Evolutionary conservation across 202 grass and related monocot species (phyloP).

Genomic region (Panicum virgatum): DNA sequence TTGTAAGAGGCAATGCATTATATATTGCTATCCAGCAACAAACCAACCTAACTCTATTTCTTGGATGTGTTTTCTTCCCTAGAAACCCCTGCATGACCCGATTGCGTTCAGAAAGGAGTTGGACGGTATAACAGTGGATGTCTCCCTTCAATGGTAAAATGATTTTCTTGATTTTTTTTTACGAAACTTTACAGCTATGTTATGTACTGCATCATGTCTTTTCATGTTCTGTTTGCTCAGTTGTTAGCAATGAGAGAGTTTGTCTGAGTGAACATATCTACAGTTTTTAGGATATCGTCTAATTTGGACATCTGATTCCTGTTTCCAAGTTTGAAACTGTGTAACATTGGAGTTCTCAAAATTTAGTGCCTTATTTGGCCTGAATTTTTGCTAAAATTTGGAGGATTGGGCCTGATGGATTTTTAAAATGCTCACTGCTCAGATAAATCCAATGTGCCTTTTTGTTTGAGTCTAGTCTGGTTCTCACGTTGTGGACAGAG

Average conservation of each 20-base stretch:
- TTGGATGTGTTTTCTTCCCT: conserved; percentile 33
- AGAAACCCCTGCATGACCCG: conserved; percentile 86
- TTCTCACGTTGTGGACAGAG: background rate
- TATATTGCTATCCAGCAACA: conserved; percentile 20
- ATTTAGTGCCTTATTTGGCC: background rate
- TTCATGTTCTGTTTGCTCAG: background rate
- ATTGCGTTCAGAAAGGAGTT: conserved; percentile 76
- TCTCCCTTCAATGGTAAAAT: conserved; percentile 95
- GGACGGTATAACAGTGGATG: conserved; percentile 85
- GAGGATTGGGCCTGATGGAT: background rate
- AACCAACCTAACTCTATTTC: conserved; percentile 37
- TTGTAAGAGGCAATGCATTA: conserved; percentile 16
- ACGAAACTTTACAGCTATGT: background rate
- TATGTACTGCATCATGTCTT: background rate
- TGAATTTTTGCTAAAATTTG: background rate
- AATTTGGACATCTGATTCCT: background rate
- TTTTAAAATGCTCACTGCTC: background rate
- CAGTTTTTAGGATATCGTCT: conserved; percentile 1
- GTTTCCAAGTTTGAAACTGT: conserved; percentile 19
- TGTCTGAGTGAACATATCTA: conserved; percentile 22
- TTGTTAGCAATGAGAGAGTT: background rate
- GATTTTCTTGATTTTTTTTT: conserved; percentile 18
- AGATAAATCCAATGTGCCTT: background rate
- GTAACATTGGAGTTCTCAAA: conserved; percentile 4
- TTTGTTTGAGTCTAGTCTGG: background rate